Conservation (phyloP, 345 rosid genomes). For the Bruguiera parviflora region DNA sequence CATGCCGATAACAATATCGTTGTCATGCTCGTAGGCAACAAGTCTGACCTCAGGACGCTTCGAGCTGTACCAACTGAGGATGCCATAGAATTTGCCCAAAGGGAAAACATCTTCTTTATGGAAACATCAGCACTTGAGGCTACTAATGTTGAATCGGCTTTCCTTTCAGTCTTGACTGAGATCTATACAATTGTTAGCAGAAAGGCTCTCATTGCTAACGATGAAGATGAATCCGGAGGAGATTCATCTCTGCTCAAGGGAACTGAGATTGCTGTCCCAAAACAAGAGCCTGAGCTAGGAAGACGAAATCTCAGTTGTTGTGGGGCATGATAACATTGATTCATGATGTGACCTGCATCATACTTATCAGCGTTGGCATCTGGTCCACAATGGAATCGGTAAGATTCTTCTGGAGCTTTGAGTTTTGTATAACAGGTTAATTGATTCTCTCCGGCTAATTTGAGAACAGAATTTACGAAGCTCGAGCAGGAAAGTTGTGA, state of each 20-base stretch:
- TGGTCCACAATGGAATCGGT: not conserved
- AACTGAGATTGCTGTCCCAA: slow-evolving; percentile 40
- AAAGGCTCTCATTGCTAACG: slow-evolving; percentile 49
- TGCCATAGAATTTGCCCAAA: slow-evolving; percentile 57
- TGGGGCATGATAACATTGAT: slow-evolving; percentile 24
- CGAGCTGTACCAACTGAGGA: slow-evolving; percentile 58
- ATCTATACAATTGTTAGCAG: slow-evolving; percentile 52
- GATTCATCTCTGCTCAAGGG: slow-evolving; percentile 48
- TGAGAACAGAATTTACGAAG: not conserved
- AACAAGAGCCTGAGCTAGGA: slow-evolving; percentile 30
- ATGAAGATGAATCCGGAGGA: slow-evolving; percentile 46
- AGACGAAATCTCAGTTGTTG: slow-evolving; percentile 35
- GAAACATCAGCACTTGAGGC: slow-evolving; percentile 68
- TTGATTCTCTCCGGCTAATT: not conserved
- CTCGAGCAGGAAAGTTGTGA: slow-evolving; percentile 7
- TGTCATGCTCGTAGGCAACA: slow-evolving; percentile 62
- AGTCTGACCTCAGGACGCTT: slow-evolving; percentile 48
- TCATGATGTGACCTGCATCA: not conserved
- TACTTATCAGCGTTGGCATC: not conserved
- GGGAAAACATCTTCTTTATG: slow-evolving; percentile 53
- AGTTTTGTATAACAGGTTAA: not conserved
- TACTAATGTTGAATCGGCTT: slow-evolving; percentile 57
- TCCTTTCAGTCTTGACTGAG: slow-evolving; percentile 50
- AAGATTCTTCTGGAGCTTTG: not conserved
- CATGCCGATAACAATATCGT: slow-evolving; percentile 59